Evolutionary conservation across 345 rosid genomes (phyloP).

Genomic region (Passiflora organensis): DNA sequence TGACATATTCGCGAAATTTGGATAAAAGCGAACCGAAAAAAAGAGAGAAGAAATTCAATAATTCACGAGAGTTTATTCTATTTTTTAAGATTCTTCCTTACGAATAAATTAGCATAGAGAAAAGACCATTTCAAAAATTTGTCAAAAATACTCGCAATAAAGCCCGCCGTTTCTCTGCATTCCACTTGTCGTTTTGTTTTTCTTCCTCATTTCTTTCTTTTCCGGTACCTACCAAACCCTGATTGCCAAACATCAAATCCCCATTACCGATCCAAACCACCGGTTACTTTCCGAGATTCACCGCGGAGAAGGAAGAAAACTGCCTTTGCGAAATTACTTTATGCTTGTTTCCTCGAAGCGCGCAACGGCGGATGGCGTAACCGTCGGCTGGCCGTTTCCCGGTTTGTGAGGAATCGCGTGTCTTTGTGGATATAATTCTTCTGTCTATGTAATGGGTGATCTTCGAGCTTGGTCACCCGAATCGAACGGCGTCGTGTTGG

Average conservation of each 20-base stretch:
- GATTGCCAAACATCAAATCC: too few species aligned
- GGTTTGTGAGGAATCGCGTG: neutral
- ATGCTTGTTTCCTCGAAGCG: too few species aligned
- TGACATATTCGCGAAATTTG: too few species aligned
- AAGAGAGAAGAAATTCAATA: too few species aligned
- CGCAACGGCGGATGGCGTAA: neutral
- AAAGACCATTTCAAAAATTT: neutral
- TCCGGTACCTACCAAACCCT: slow-evolving; percentile 2
- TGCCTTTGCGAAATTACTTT: too few species aligned
- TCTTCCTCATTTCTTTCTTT: neutral
- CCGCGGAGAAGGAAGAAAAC: too few species aligned
- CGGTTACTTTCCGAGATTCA: too few species aligned
- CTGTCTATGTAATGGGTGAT: slow-evolving; percentile 53
- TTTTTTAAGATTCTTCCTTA: too few species aligned
- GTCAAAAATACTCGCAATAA: neutral
- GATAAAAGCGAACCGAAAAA: too few species aligned
- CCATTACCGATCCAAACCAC: neutral
- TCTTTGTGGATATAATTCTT: slow-evolving; percentile 12
- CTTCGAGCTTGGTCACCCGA: slow-evolving; percentile 61
- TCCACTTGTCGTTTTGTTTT: slow-evolving; percentile 1
- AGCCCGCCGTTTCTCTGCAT: neutral
- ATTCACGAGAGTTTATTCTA: too few species aligned
- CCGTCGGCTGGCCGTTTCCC: neutral
- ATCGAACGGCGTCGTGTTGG: slow-evolving; percentile 30
- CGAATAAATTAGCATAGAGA: neutral